Evolutionary conservation across 768 basidiomycete genomes (phyloP).

Genomic region (Cyclocybe cylindracea): DNA sequence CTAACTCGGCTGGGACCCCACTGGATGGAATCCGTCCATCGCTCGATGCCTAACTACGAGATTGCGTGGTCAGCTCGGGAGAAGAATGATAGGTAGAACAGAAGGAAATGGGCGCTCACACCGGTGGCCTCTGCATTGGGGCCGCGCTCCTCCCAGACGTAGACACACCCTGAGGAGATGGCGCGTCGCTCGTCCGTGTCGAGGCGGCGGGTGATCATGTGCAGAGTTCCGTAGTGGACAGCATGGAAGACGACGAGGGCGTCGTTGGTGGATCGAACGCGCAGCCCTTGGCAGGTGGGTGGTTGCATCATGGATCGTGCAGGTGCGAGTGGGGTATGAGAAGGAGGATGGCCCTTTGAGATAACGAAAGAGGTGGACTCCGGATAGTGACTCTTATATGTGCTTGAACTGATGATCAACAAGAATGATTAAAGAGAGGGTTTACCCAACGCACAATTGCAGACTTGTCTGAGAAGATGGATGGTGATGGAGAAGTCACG

Average conservation of each 20-base stretch:
- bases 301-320: slow-evolving; percentile 48
- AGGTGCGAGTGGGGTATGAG: not conserved
- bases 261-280: slow-evolving; percentile 64
- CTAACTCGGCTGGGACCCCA: slow-evolving; percentile 82
- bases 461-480: no score
- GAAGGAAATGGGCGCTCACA: slow-evolving; percentile 37
- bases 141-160: slow-evolving; percentile 83
- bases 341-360: not conserved
- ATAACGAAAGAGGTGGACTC: not conserved
- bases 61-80: slow-evolving; percentile 6
- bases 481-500: no score
- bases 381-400: no score
- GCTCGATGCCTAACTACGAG: slow-evolving; percentile 68
- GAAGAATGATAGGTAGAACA: slow-evolving; percentile 1
- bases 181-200: slow-evolving; percentile 74
- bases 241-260: slow-evolving; percentile 78
- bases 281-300: slow-evolving; percentile 67
- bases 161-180: slow-evolving; percentile 73
- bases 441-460: no score
- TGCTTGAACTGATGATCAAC: not conserved
- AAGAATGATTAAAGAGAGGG: not conserved
- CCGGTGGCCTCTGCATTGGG: slow-evolving; percentile 66
- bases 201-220: slow-evolving; percentile 70
- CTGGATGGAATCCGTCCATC: slow-evolving; percentile 79
- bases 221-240: slow-evolving; percentile 55